Evolutionary conservation across 2,329 filamentous ascomycete species (phyloP).

Genomic region (Coniochaeta prunicola): DNA sequence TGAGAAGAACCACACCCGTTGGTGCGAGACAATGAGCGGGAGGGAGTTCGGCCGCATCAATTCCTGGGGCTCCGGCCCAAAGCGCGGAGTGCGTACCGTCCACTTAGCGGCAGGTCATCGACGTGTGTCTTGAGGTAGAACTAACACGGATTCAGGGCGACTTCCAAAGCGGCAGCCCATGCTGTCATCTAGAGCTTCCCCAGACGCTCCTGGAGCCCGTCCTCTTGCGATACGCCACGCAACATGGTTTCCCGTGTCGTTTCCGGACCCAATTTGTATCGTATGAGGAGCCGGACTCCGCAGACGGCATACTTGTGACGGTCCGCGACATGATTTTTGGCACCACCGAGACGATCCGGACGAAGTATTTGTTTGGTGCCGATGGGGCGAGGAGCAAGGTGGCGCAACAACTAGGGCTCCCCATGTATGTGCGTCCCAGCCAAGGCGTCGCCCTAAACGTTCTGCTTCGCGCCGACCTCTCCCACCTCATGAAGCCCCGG

Average conservation of each 20-base stretch:
- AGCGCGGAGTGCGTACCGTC: slow-evolving; percentile 20
- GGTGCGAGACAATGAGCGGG: slow-evolving; percentile 44
- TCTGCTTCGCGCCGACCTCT: slow-evolving; percentile 36
- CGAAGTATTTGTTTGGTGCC: slow-evolving; percentile 52
- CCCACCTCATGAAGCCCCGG: slow-evolving; percentile 39
- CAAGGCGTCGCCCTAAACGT: slow-evolving; percentile 32
- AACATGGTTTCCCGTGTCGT: slow-evolving; percentile 30
- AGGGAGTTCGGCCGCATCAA: slow-evolving; percentile 41
- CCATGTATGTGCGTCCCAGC: slow-evolving; percentile 23
- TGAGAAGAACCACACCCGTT: slow-evolving; percentile 41
- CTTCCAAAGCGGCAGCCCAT: slow-evolving; percentile 36
- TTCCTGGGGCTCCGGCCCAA: slow-evolving; percentile 43
- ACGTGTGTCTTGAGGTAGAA: too few species aligned
- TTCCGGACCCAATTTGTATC: slow-evolving; percentile 32
- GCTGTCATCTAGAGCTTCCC: slow-evolving; percentile 34
- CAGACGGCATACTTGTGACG: slow-evolving; percentile 13
- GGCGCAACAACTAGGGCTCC: slow-evolving; percentile 25
- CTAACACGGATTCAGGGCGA: slow-evolving; percentile 30
- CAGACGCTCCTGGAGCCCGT: slow-evolving; percentile 41
- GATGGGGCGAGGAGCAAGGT: slow-evolving; percentile 40
- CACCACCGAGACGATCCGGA: slow-evolving; percentile 30
- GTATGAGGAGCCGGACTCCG: slow-evolving; percentile 18
- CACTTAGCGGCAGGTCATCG: too few species aligned
- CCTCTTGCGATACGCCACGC: slow-evolving; percentile 31
- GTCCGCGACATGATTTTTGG: slow-evolving; percentile 15